Conservation (phyloP, 352 stramenopile species). For the Saprolegnia diclina region DNA sequence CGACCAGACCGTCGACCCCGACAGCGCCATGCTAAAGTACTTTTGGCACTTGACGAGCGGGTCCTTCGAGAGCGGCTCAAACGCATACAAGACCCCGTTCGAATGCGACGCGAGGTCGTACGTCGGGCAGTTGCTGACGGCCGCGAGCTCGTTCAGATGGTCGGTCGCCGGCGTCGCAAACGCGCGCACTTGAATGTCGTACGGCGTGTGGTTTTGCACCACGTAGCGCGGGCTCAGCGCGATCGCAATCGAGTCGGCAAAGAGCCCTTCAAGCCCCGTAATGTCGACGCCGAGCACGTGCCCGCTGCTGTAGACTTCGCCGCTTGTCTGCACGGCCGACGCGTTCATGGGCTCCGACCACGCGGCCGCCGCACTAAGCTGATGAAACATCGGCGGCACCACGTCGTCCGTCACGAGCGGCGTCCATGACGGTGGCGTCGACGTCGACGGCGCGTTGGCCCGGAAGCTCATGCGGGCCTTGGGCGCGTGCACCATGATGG, state of each 20-base stretch:
- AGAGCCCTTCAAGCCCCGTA: conserved; percentile 73
- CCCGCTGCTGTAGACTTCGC: conserved; percentile 61
- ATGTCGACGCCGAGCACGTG: conserved; percentile 79
- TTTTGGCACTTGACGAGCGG: conserved; percentile 52
- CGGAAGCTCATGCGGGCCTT: conserved; percentile 70
- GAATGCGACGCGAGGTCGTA: conserved; percentile 51
- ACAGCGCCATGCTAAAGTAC: conserved; percentile 79
- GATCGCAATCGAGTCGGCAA: conserved; percentile 66
- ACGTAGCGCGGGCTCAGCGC: conserved; percentile 77
- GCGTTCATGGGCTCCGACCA: conserved; percentile 82
- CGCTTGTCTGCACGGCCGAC: conserved; percentile 79
- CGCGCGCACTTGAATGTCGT: conserved; percentile 69
- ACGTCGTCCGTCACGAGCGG: conserved; percentile 43
- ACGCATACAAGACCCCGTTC: conserved; percentile 69
- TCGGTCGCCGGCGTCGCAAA: conserved; percentile 61
- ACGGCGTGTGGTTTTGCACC: conserved; percentile 74
- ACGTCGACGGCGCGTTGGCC: conserved; percentile 40
- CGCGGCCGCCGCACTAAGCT: conserved; percentile 50
- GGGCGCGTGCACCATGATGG: conserved; percentile 50
- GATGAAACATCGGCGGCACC: conserved; percentile 47
- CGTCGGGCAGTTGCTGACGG: conserved; percentile 5
- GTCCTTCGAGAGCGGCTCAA: conserved; percentile 72
- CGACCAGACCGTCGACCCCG: conserved; percentile 59
- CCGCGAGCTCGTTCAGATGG: conserved; percentile 46
- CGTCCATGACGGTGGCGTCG: conserved; percentile 53